Evolutionary conservation across 2,329 filamentous ascomycete genomes (phyloP).

Genomic region (Monosporascus sp.): DNA sequence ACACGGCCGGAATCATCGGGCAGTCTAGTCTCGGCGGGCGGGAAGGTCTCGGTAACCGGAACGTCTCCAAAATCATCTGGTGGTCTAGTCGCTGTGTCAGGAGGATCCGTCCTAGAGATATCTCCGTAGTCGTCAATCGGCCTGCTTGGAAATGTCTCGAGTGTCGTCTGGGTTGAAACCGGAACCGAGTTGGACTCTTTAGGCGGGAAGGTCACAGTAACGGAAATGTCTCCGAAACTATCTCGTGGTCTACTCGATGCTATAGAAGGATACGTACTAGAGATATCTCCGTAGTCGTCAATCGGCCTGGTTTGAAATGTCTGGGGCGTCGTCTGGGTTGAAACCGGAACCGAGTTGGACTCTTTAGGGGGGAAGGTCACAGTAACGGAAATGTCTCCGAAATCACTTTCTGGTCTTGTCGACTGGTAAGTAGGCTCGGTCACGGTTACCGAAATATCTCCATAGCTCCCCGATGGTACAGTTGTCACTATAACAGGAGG

Average conservation of each 20-base stretch:
- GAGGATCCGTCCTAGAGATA: no score
- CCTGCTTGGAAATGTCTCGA: not conserved
- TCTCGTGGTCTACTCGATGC: no score
- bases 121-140: no score
- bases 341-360: not conserved
- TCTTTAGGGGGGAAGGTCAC: not conserved
- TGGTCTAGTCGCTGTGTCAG: not conserved
- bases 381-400: slow-evolving; percentile 1
- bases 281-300: no score
- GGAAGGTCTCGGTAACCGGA: not conserved
- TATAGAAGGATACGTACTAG: no score
- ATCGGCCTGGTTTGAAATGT: not conserved
- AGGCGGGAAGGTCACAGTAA: not conserved
- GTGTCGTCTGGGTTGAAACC: not conserved
- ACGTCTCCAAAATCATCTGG: not conserved
- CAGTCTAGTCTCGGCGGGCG: not conserved
- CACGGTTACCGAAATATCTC: not conserved
- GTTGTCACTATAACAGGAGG: no score
- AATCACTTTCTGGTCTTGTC: not conserved
- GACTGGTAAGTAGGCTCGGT: not conserved
- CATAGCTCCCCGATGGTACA: not conserved
- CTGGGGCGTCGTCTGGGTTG: not conserved
- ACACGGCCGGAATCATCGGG: slow-evolving; percentile 7
- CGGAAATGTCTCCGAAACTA: slow-evolving; percentile 2
- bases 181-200: not conserved